Evolutionary conservation across 148 eudicot species (phyloP), one percentile per base, ranked within the genome.

Genomic region (Mesembryanthemum crystallinum): DNA sequence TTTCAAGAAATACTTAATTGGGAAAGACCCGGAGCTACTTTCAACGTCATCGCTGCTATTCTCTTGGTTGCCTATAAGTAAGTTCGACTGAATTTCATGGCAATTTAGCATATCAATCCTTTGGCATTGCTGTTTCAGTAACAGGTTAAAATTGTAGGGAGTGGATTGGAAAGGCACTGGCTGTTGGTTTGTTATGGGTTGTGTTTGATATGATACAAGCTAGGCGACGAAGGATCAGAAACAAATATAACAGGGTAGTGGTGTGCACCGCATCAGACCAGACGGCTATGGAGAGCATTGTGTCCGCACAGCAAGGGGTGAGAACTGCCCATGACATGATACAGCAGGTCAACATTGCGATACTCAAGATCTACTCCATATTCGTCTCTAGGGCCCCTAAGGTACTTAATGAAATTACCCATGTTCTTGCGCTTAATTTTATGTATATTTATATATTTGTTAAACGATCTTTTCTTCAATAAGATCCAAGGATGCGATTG

Each of bases 221-320:
- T 27, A 85, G 90, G 60, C 60, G 65, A 60, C 75, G 27, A 14
- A 67, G 77, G 71, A 71, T 77, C 11, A 81, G 76, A 63, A 82
- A 82, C 67, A 85, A 76, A 60, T 61, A 69, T 25, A 45, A 85
- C 61, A 90, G 86, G 83, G 72, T 95, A 37, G 88, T 89, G 8
- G 86, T 95, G 29, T 82, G 75, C 75, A 89, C 92, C 11, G 90
- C 84, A 18, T 86, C 97, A 1, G 91, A 92, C 55, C 84, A 90
- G 74, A 74, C 96, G 13, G 64, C 97, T 1, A 75, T 87, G 83
- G 98, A 92, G 81, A 90, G 90, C 76, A 83, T 95, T 27, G 93
- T 95, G 7, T 90, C 96, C 0, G 96, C 97, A 18, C 98, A 95
- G 75, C 92, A 90, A n/a, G 94, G 96, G 52, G 65, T 95, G 33